Base-by-base conservation (phyloP, 768 basidiomycete genomes). In the Naganishia kalamii region DNA sequence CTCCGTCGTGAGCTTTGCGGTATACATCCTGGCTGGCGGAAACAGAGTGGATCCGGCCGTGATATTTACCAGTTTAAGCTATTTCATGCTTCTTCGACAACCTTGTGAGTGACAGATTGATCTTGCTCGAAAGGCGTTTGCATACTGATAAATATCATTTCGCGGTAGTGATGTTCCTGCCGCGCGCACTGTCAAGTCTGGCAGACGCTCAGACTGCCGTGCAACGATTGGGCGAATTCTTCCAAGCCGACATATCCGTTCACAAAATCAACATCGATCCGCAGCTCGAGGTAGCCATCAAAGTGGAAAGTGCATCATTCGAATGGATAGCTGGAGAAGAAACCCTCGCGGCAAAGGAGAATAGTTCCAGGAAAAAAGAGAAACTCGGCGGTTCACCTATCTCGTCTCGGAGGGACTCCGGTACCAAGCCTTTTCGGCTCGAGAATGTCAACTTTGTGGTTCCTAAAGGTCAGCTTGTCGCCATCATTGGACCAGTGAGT, bases 121-220 rank as follows among this genome's bases (percentile, higher is more conserved):
- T 29, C 69, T 33, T 40, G 63, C 29, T 33, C 65, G 25, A 41
- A 33, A 23, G 30, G 11, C 19, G 19, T 25, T 30, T 13, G 43
- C 23, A 41, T 46, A 19, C 30, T 46, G 33, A 61, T 29, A 19
- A 4, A 11, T 19, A 1, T 13, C 19, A 49, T 57, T 15, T 43
- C 19, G 21, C 35, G 6, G 27, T 57, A 37, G 60, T 77, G 27
- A 74, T 74, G 71, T 77, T 77, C 65, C 63, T 77, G 15, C 75
- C 77, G 4, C 69, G 73, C 10, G 72, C 74, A 1, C 77, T 88
- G 10, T 85, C 86, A 11, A 82, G 84, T 10, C 83, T 84, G 41
- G 82, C 85, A 0, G 87, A 89, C 70, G 87, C 86, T 1, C 79
- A 81, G 62, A 87, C 83, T 71, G 87, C 87, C 0, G 75, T 88